phyloP scores from a whole-genome alignment of 106 monocot species.

The Vanilla planifolia region DNA sequence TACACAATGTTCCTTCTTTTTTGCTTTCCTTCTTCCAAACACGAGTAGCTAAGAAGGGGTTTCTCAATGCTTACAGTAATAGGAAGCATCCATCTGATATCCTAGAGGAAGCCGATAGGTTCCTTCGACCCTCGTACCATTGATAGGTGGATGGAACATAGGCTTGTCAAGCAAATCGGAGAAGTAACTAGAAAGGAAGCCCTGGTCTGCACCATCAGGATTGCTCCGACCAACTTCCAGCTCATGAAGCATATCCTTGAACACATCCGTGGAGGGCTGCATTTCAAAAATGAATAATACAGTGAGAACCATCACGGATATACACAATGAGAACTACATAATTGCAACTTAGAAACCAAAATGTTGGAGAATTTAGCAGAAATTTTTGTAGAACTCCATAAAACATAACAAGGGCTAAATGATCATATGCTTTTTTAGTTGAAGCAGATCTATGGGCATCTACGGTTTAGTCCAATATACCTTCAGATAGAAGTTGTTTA shows the following conservation, averaged over 20 bases:
- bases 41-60: too few species aligned
- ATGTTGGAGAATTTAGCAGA: not conserved
- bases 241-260: constrained; percentile 84
- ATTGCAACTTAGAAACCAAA: not conserved
- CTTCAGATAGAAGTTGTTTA: too few species aligned
- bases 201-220: constrained; percentile 93
- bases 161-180: constrained; percentile 74
- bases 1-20: too few species aligned
- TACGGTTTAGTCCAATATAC: too few species aligned
- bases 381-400: too few species aligned
- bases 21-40: too few species aligned
- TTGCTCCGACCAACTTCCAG: constrained; percentile 56
- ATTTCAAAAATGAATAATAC: constrained; percentile 1
- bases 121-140: constrained; percentile 67
- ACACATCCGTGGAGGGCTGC: constrained; percentile 75
- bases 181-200: constrained; percentile 79
- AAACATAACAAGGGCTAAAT: too few species aligned
- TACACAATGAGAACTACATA: too few species aligned
- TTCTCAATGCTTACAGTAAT: constrained; percentile 57
- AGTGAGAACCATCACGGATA: constrained; percentile 4
- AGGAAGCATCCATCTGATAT: constrained; percentile 98
- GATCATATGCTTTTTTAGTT: too few species aligned
- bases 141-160: constrained; percentile 76
- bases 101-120: constrained; percentile 82
- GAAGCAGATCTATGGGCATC: too few species aligned